Evolutionary conservation across 441 rosid genomes (phyloP), one percentile per base, ranked within the genome.

Genomic region (Gossypium trilobum): DNA sequence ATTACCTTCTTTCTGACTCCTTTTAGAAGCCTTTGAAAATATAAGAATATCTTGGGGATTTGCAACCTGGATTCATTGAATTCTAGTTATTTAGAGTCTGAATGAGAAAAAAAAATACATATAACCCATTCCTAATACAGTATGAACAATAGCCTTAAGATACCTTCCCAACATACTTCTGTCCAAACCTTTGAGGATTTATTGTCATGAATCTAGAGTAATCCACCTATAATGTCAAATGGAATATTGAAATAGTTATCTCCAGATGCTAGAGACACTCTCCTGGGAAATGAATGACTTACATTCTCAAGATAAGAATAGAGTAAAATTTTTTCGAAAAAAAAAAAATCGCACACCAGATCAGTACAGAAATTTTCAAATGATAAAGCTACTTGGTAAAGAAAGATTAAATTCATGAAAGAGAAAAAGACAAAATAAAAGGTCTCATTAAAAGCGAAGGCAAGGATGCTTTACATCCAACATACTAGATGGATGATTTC

Each of bases 101-200:
- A 55, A 70, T 68, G 67, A 69, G 25, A 65, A 68, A 77, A n/a
- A 68, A 77, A n/a, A 96, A 88, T 77, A 84, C 90, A 16, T 44
- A 60, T 22, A 48, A 61, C 64, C 42, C 62, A 48, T 71, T 60
- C 33, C 13, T 60, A 29, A 62, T 60, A 57, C 14, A 23, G 36
- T 63, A 71, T 4, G 67, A 67, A 48, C 36, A 73, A 74, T 59
- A 70, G 52, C 70, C 23, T 48, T 67, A 57, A 61, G 72, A 46
- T 88, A 92, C 99, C 99, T 95, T 95, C 57, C 99, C 97, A 62
- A 95, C 99, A 81, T 87, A 95, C 78, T 95, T 95, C 78, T 95
- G 99, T 74, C 99, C 99, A 86, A 95, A 95, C 70, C 92, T 87
- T 78, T 95, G 99, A 80, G 97, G 97, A 88, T 95, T 95, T 84